Evolutionary conservation across 805 yeast genomes (phyloP), one percentile per base, ranked within the genome.

Genomic region (Blastobotrys attinorum): DNA sequence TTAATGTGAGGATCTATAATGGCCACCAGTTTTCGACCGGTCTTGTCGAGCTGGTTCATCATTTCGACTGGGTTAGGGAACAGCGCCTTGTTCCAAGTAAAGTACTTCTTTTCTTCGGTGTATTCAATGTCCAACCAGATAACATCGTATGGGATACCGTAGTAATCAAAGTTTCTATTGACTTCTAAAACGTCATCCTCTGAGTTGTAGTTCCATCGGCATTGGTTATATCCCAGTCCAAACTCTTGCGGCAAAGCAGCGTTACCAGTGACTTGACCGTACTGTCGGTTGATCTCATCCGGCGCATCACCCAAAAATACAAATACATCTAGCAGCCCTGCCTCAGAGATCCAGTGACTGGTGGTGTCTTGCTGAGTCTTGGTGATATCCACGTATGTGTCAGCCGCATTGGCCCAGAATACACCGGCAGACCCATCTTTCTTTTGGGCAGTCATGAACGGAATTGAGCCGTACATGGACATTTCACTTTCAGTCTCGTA

Each of bases 111-210:
- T 16, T 73, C 66, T 47, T 85, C 90, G 0, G 96, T 77, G 63
- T 90, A 92, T 58, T 90, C 98, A 39, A 90, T 75, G 61, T 90
- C 98, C 32, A 92, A 71, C 98, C 98, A 90, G 39, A 92, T 82
- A 8, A 83, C 77, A 60, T 90, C 98, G 59, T 80, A 84, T 2
- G 97, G 97, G 46, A 90, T 78, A 36, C 69, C 75, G 52, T 75
- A 58, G 47, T 73, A 68, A 60, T 89, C 97, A 72, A 90, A 81
- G 44, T 76, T 71, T 2, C 69, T 59, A 51, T 75, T 73, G n/a
- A 90, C 81, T 4, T 70, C 77, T 16, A 86, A 61, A 1, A 92
- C 89, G 61, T 90, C 97, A 6, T 71, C 70, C 57, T 83, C 87
- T 53, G 84, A 88, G 58, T 86, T 84, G 64, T 90, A 90, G 61